Evolutionary conservation across 805 yeast genomes (phyloP), one percentile per base, ranked within the genome.

Genomic region (Alloascoidea hylecoeti): DNA sequence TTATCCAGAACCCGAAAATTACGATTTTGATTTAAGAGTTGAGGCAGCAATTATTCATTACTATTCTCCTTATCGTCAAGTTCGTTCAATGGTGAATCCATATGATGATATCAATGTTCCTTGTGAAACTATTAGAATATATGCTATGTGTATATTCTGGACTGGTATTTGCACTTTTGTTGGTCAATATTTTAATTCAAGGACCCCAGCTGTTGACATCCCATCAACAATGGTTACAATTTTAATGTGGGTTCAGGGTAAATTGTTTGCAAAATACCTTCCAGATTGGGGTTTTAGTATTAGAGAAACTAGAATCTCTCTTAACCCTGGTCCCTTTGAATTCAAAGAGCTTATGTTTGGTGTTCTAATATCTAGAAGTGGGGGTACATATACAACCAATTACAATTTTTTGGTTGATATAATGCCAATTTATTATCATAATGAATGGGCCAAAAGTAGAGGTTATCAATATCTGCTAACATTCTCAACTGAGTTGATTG

Each of bases 401-500:
- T 9, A n/a, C 30, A 23, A 23, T n/a, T 23, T 23, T 23, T n/a
- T n/a, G n/a, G 30, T 23, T 9, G 30, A 23, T 23, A 23, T 23
- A 9, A 23, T 23, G 30, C 30, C 30, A 9, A 23, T 23, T 9
- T 23, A 9, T 23, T 23, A 23, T 23, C 13, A n/a, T 9, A 23
- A 23, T n/a, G 30, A 43, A 2, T 47, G 56, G 45, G 50, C 54
- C 4, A 34, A 41, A 3, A 23, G 30, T n/a, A 45, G 41, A 4
- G 71, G 74, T 28, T 72, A 67, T 45, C 70, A 68, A 42, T 50
- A 75, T 18, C 49, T 72, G 40, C 56, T 73, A 32, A 65, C 67
- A 32, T 58, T 72, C 50, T 65, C 78, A 15, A 68, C 80, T 32
- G 83, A 78, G 52, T 65, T 68, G 53, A 58, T 77, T 44, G 84